phyloP scores from a whole-genome alignment of 768 basidiomycete genomes.

The Amanita brunnescens region DNA sequence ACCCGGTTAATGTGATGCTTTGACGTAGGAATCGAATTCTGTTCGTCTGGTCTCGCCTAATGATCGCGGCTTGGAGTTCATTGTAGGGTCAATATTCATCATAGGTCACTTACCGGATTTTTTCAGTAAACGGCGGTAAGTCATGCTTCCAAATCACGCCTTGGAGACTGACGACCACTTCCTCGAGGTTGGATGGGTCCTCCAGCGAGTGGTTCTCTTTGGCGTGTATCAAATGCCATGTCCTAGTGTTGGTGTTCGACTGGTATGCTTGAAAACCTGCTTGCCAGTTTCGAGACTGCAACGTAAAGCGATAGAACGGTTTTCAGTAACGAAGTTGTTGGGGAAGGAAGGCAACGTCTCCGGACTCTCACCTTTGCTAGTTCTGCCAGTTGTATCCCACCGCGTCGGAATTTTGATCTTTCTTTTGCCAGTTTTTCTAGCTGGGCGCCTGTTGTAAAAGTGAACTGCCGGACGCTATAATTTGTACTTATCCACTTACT shows the following conservation, averaged over 20 bases:
- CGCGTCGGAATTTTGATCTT: not conserved
- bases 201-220: not conserved
- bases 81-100: no score
- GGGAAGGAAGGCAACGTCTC: not conserved
- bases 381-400: not conserved
- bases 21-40: constrained; percentile 4
- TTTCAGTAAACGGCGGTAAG: constrained; percentile 3
- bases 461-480: not conserved
- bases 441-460: not conserved
- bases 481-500: not conserved
- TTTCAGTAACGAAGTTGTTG: not conserved
- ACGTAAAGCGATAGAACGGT: not conserved
- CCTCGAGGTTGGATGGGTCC: not conserved
- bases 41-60: not conserved
- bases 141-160: constrained; percentile 5
- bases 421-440: not conserved
- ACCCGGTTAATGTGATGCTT: constrained; percentile 4
- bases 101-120: not conserved
- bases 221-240: not conserved
- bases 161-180: constrained; percentile 4
- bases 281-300: not conserved
- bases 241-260: not conserved
- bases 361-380: not conserved
- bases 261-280: not conserved
- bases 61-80: not conserved